Base-by-base conservation (phyloP, 768 basidiomycete genomes). In the Leucocoprinus leucothites region DNA sequence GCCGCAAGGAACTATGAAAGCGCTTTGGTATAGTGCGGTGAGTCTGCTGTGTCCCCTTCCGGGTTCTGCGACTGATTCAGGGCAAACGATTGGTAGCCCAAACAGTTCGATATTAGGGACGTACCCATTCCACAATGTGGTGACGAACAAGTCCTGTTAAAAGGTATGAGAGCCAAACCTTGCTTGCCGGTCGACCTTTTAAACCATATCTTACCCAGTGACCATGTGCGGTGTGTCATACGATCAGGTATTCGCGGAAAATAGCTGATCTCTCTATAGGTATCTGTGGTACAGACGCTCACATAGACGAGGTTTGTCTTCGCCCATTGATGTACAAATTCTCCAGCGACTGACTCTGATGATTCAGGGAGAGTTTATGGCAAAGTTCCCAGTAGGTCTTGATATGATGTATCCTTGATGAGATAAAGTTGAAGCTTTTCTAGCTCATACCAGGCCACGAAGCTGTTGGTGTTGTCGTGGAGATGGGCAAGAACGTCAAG, bases 401-500 rank as follows among this genome's bases (percentile, higher is more conserved):
- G 50, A 44, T 14, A 50, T 41, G 14, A 28, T 22, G 25, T n/a
- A 21, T 22, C 38, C 13, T 41, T 49, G 16, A 24, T 14, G n/a
- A 18, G 11, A 51, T 28, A 3, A 50, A 18, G 19, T 25, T 28
- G 47, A 31, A 9, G 4, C 38, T 28, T 42, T 25, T 36, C 9
- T 49, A 77, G 75, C 70, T 77, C 41, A 69, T 77, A n/a, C 75
- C 74, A 45, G 73, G 74, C 21, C 76, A 77, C 57, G 76, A 78
- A 64, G 68, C 72, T 2, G 84, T 96, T 34, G 93, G 93, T 3
- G 72, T 71, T 8, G 73, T 93, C 51, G 82, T 87, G 24, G 82
- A 85, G 58, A 74, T 89, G 62, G 92, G 93, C 21, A 87, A 86
- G 73, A 81, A 90, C 57, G 92, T 94, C 45, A 81, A 81, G 58